phyloP scores from a whole-genome alignment of 78 protist genomes.

The Mastigamoeba balamuthi region DNA sequence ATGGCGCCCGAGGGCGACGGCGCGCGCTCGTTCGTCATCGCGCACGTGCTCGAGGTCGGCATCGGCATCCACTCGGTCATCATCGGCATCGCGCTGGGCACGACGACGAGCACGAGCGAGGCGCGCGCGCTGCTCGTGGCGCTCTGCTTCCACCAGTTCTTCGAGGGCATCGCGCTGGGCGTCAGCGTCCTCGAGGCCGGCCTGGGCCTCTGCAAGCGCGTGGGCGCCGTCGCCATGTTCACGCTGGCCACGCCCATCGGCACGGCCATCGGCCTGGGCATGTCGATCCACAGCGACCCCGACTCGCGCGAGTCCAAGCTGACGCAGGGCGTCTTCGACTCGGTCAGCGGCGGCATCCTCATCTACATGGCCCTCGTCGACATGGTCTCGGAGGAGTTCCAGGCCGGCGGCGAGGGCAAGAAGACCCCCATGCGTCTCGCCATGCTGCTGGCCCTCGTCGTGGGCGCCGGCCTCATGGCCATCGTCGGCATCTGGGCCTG shows the following conservation, averaged over 20 bases:
- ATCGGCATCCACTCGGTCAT: constrained; percentile 32
- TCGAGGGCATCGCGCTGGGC: constrained; percentile 44
- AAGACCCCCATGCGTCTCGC: neutral
- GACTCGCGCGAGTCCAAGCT: neutral
- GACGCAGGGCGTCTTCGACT: constrained; percentile 22
- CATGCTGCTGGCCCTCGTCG: constrained; percentile 2
- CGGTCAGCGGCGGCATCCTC: constrained; percentile 39
- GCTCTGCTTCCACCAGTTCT: constrained; percentile 31
- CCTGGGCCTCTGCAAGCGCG: neutral
- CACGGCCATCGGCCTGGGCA: constrained; percentile 37
- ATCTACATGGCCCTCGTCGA: constrained; percentile 9
- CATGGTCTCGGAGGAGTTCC: constrained; percentile 12
- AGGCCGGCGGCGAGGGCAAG: neutral
- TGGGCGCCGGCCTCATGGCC: constrained; percentile 10
- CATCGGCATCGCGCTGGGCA: constrained; percentile 30
- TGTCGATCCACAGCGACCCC: neutral
- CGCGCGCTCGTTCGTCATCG: too few species aligned
- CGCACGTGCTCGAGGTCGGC: too few species aligned
- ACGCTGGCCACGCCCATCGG: constrained; percentile 41
- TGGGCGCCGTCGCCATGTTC: constrained; percentile 5
- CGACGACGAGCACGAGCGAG: neutral
- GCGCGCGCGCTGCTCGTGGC: constrained; percentile 14
- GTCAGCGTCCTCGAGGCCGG: constrained; percentile 7
- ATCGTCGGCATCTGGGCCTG: too few species aligned
- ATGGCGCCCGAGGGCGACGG: too few species aligned